These are phyloP conservation scores for Amanita subjunquillea DNA, from an alignment of 768 basidiomycete species.

Conservation along the genomic window DNA sequence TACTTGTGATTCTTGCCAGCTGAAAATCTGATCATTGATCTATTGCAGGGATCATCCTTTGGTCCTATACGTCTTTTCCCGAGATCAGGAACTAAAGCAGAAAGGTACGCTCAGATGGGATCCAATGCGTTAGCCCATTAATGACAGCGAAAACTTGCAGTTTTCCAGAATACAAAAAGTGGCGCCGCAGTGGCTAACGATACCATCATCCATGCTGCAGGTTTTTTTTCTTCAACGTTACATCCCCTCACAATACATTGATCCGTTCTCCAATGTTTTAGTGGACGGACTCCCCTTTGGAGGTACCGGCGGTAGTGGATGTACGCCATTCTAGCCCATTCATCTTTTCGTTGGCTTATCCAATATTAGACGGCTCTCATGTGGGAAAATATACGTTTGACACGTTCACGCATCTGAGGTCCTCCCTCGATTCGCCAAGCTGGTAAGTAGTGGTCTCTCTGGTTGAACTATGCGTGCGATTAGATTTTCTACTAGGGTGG, in stretches of 20 bases:
- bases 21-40: neutral
- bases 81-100: conserved; percentile 43
- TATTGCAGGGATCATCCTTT: conserved; percentile 57
- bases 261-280: neutral
- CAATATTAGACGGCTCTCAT: conserved; percentile 46
- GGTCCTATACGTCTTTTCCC: conserved; percentile 68
- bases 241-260: neutral
- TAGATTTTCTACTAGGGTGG: conserved; percentile 26
- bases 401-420: conserved; percentile 65
- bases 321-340: neutral
- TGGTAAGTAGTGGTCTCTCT: conserved; percentile 31
- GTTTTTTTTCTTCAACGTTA: conserved; percentile 23
- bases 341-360: neutral
- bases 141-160: conserved; percentile 21
- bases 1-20: conserved; percentile 14
- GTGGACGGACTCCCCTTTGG: conserved; percentile 18
- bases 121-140: neutral
- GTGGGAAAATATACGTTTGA: conserved; percentile 71
- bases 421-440: conserved; percentile 48
- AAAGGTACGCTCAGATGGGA: conserved; percentile 33
- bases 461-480: neutral
- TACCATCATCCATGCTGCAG: conserved; percentile 44
- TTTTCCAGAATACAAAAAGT: conserved; percentile 61
- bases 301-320: conserved; percentile 15
- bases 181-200: conserved; percentile 69